Conservation (phyloP, 2,329 filamentous ascomycete genomes). For the Penicillium sp. region DNA sequence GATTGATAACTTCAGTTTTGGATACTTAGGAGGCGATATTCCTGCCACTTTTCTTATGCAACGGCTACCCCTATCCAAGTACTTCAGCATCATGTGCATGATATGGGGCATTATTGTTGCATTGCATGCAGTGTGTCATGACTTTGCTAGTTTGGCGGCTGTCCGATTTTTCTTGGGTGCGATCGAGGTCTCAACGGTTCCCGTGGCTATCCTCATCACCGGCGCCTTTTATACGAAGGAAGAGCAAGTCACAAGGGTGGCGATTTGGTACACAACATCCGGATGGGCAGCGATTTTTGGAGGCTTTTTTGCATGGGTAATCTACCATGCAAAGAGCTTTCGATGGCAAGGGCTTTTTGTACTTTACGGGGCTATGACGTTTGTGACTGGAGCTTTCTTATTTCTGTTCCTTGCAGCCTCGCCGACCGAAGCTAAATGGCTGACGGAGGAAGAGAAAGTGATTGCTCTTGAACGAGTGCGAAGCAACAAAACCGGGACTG, state of each 20-base stretch:
- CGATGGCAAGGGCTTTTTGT: not conserved
- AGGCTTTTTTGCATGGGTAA: not conserved
- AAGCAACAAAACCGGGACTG: slow-evolving; percentile 19
- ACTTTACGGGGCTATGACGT: not conserved
- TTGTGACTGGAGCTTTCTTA: slow-evolving; percentile 7
- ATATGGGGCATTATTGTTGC: slow-evolving; percentile 1
- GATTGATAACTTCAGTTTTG: not conserved
- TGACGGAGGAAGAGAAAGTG: slow-evolving; percentile 20
- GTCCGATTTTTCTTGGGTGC: not conserved
- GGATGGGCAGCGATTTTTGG: slow-evolving; percentile 9
- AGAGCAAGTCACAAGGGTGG: slow-evolving; percentile 16
- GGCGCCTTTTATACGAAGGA: not conserved
- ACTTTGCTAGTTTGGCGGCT: not conserved
- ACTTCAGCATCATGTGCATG: slow-evolving; percentile 3
- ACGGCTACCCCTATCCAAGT: not conserved
- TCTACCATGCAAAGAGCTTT: not conserved
- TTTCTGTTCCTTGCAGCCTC: slow-evolving; percentile 20
- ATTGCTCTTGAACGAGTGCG: slow-evolving; percentile 21
- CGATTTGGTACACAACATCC: slow-evolving; percentile 17
- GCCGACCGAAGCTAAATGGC: slow-evolving; percentile 21
- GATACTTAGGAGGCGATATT: not conserved
- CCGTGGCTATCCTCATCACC: not conserved
- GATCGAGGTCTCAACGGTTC: not conserved
- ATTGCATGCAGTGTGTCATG: not conserved
- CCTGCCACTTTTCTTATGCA: slow-evolving; percentile 3